These are phyloP conservation scores for Xylariales sp. DNA, from an alignment of 2,329 filamentous ascomycete genomes.

Conservation along the genomic window DNA sequence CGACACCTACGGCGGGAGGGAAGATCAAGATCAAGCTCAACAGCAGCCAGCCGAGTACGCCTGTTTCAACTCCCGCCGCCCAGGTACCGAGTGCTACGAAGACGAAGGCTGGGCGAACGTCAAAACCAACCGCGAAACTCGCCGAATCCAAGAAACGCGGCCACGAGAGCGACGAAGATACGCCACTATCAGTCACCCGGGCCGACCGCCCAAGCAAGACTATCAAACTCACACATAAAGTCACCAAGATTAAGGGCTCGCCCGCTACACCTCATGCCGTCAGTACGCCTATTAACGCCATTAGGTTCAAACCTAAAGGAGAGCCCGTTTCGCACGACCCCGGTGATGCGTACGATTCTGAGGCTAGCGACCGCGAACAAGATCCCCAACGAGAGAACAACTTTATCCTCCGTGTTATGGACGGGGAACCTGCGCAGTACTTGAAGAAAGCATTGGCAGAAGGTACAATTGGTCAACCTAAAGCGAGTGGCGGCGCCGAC, in stretches of 20 bases:
- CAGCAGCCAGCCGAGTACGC: conserved; percentile 48
- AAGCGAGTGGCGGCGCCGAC: conserved; percentile 76
- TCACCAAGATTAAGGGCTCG: conserved; percentile 53
- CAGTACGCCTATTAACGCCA: conserved; percentile 51
- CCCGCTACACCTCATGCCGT: conserved; percentile 47
- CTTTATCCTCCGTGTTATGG: conserved; percentile 88
- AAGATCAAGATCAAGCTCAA: conserved; percentile 57
- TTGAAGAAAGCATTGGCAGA: conserved; percentile 80
- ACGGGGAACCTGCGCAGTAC: conserved; percentile 87
- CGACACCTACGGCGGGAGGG: conserved; percentile 48
- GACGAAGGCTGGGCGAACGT: conserved; percentile 69
- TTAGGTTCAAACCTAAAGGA: conserved; percentile 75
- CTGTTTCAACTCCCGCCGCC: conserved; percentile 44
- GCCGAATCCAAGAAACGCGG: conserved; percentile 70
- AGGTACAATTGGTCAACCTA: conserved; percentile 76
- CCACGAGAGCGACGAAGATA: conserved; percentile 65
- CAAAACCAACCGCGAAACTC: conserved; percentile 69
- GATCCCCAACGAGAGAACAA: conserved; percentile 92
- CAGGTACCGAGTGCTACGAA: conserved; percentile 52
- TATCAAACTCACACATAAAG: conserved; percentile 66
- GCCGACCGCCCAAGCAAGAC: conserved; percentile 57
- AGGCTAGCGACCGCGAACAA: conserved; percentile 87
- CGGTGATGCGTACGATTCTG: conserved; percentile 95
- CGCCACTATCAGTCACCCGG: conserved; percentile 47
- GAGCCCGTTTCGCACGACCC: conserved; percentile 74